Conservation (phyloP, 306 rosid genomes). For the Medicago truncatula region DNA sequence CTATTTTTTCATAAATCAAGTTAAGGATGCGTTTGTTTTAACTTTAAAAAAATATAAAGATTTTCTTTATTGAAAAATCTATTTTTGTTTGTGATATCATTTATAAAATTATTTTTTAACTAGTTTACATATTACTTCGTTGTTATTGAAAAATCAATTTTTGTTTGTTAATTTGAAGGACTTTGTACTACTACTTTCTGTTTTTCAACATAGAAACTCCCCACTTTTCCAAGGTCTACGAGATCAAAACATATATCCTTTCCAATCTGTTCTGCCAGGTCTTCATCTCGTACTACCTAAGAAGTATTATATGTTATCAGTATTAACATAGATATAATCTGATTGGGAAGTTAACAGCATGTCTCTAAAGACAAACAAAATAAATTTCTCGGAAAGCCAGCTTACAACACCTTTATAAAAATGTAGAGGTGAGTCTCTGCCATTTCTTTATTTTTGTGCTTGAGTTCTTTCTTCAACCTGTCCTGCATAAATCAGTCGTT, state of each 20-base stretch:
- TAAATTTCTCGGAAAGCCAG: not conserved
- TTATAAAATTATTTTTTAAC: no score
- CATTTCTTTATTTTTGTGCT: not conserved
- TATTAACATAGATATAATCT: not conserved
- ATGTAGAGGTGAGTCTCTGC: not conserved
- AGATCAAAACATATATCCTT: constrained; percentile 4
- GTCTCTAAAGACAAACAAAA: not conserved
- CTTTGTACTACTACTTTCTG: no score
- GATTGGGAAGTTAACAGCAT: not conserved
- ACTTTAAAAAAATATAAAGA: no score
- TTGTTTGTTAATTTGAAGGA: no score
- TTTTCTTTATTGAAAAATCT: no score
- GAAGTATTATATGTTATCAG: not conserved
- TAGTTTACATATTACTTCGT: no score
- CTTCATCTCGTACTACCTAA: constrained; percentile 4
- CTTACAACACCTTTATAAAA: not conserved
- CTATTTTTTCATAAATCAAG: no score
- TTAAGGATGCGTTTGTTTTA: no score
- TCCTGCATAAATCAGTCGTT: not conserved
- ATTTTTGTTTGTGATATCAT: no score
- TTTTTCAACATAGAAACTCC: not conserved
- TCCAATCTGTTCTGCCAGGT: not conserved
- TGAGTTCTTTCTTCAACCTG: not conserved
- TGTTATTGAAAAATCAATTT: no score
- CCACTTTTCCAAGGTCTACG: not conserved